Evolutionary conservation across 352 stramenopile species (phyloP).

Genomic region (Globisporangium abappressorium): DNA sequence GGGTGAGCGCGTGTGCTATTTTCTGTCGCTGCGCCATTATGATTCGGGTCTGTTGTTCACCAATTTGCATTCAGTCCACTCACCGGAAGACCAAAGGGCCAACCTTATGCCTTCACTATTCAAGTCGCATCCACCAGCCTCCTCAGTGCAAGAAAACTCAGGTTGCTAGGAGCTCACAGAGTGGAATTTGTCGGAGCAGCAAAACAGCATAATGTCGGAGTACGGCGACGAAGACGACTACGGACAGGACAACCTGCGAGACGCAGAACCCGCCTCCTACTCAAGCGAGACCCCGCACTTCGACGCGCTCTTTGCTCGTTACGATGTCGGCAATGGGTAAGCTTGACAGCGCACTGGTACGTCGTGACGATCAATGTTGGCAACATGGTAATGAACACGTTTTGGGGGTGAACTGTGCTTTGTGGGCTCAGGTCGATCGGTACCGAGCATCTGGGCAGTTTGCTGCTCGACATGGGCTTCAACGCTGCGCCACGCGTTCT

Average conservation of each 20-base stretch:
- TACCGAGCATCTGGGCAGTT: constrained; percentile 52
- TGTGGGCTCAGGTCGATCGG: constrained; percentile 34
- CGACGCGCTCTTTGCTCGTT: constrained; percentile 49
- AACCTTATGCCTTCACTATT: neutral
- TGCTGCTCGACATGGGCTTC: constrained; percentile 76
- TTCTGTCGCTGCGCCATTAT: constrained; percentile 1
- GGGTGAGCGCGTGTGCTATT: constrained; percentile 1
- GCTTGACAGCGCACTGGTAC: neutral
- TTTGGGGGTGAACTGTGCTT: neutral
- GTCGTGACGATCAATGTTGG: neutral
- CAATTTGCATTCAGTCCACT: neutral
- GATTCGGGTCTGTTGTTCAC: neutral
- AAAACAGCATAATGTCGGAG: constrained; percentile 22
- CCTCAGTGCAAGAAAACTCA: neutral
- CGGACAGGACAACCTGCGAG: constrained; percentile 12
- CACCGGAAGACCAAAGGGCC: neutral
- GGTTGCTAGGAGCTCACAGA: neutral
- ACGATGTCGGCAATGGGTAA: constrained; percentile 41
- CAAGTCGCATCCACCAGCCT: neutral
- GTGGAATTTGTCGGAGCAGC: neutral
- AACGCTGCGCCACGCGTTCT: constrained; percentile 47
- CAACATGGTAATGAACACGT: neutral
- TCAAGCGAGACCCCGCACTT: constrained; percentile 66
- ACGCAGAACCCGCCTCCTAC: constrained; percentile 24
- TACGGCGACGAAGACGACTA: constrained; percentile 25